Base-by-base conservation (phyloP, 768 basidiomycete genomes). In the Plicaturopsis crispa region DNA sequence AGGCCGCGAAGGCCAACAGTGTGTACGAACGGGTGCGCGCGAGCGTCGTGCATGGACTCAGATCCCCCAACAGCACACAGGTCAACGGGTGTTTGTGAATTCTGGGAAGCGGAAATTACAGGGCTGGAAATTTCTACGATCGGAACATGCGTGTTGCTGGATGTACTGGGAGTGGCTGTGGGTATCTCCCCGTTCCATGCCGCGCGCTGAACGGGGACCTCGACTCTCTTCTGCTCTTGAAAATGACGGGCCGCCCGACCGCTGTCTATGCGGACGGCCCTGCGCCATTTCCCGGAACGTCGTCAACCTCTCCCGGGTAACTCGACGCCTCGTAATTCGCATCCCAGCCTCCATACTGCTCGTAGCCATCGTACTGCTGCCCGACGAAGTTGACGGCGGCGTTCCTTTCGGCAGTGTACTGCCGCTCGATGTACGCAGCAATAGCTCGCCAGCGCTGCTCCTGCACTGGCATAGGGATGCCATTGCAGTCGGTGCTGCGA, bases 21-120 rank as follows among this genome's bases (percentile, higher is more conserved):
- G 17, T 57, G 55, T 14, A 47, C 38, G 34, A 60, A 60, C 7
- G 53, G 52, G n/a, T 11, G 40, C 21, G 21, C 42, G 42, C 21
- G 18, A 12, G 6, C 28, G 31, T 31, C 8, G 11, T 34, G 10
- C 17, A 10, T 33, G 22, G 10, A 18, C n/a, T 23, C 8, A 23
- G 17, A 16, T 38, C 34, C n/a, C 19, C 19, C 39, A 38, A 45
- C 50, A 44, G 32, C 23, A 21, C 44, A 39, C 43, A 35, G 18
- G 32, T 45, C 24, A 31, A 33, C 11, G 3, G 55, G 55, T 12
- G n/a, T 36, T 53, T 56, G 59, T 4, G 28, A 10, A 6, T 47
- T 54, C 17, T 28, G 2, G 0, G 52, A 53, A 4, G 24, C 26
- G 2, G 56, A 49, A 0, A 53, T 14, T 6, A 12, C 11, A 34